Evolutionary conservation across 768 basidiomycete genomes (phyloP), one percentile per base, ranked within the genome.

Genomic region (Kwoniella sp.): DNA sequence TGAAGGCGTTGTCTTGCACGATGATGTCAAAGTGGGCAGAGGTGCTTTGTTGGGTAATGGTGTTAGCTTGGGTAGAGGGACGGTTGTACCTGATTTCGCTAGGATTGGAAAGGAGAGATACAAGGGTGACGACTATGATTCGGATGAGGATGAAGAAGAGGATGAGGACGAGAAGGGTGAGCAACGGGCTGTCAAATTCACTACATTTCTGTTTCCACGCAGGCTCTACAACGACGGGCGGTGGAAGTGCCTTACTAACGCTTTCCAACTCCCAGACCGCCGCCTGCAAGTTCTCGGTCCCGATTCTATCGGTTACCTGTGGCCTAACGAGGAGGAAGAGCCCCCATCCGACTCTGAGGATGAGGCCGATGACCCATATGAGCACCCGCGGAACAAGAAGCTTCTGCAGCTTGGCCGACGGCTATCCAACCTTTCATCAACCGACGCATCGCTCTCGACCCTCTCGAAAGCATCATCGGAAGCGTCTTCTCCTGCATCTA

Each of bases 1-100:
- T 2, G 83, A 86, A 24, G 85, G 85, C 10, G 92, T 89, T n/a
- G 80, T 80, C 30, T 84, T 99, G 56, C 86, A 85, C 62, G 87
- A 89, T 62, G 84, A 84, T 48, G 86, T 86, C 58, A 81, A 76
- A 5, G 82, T 99, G n/a, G 85, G 85, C 12, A 83, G 82, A 33
- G 95, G 96, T 0, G 90, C 87, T 68, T 78, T 99, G 67, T 83
- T 98, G 29, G 91, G 87, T 0, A 90, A 93, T 68, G 88, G 85
- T 19, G 92, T 94, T 0, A 82, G 84, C 30, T 78, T 98, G 17
- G 94, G 92, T 0, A 87, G 88, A n/a, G 82, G 85, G 37, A 89
- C 88, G 9, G 81, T 73, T 48, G 73, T 96, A 53, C 80, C 82
- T 50, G 85, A 86, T 17, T 95, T 91, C 74, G 86, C 88, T 68